Base-by-base conservation (phyloP, 768 basidiomycete genomes). In the Lyophyllum decastes region DNA sequence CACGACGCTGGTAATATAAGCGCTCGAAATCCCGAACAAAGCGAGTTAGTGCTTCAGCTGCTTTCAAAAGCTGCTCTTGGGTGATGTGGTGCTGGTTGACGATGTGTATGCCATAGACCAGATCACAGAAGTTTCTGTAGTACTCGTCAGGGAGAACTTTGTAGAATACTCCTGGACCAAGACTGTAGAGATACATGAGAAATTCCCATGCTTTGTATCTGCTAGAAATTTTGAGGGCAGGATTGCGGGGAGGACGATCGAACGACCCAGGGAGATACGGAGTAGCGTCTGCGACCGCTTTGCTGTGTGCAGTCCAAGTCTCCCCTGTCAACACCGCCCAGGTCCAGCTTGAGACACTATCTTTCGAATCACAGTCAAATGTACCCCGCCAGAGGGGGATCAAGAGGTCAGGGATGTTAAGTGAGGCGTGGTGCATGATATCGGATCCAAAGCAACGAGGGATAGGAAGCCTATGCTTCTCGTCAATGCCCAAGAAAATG, bases 221-320 rank as follows among this genome's bases (percentile, higher is more conserved):
- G 14, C 61, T 66, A 60, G 46, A 60, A 10, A 79, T 70, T 55
- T 80, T 79, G 41, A 73, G 65, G 0, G 76, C 75, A n/a, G 67
- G 66, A 56, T 81, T 76, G 0, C 75, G 70, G 2, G 77, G 80
- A 9, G 76, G 72, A 7, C 72, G 66, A 59, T 78, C 73, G 64
- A 78, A 79, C 0, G 72, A 77, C 0, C 70, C 68, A 21, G 77
- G 77, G n/a, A 79, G 61, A 51, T 72, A 78, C 2, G 61, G 64
- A 0, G 64, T 66, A 0, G 69, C 61, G 10, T 44, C 57, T 0
- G 69, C 74, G 16, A 80, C 75, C 0, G 35, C 57, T 35, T 55
- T 48, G 0, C 77, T 74, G 62, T 80, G 78, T 4, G 27, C 30
- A 22, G 63, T 60, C 78, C 77, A 80, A 2, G 57, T 46, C 1